These are phyloP conservation scores for Tuctoria greenei DNA, from an alignment of 176 grass and related monocot genomes.

Conservation along the genomic window DNA sequence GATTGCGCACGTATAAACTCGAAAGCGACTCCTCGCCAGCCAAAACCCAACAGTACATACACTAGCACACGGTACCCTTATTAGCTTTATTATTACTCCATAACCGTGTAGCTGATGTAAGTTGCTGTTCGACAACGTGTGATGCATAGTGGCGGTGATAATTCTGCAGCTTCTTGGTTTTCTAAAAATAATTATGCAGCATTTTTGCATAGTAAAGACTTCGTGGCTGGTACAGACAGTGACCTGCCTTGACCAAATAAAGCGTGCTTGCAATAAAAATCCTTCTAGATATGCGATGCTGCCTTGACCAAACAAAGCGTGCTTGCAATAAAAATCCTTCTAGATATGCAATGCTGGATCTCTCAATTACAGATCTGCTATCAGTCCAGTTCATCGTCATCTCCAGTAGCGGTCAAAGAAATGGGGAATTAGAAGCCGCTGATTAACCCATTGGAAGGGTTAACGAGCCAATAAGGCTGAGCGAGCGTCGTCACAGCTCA, in stretches of 20 bases:
- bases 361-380: neutral
- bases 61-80: neutral
- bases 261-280: neutral
- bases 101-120: conserved; percentile 38
- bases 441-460: conserved; percentile 8
- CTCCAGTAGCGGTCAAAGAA: conserved; percentile 43
- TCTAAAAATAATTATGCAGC: conserved; percentile 36
- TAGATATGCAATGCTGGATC: neutral
- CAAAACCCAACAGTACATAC: neutral
- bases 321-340: neutral
- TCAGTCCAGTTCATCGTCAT: neutral
- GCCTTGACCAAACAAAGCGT: conserved; percentile 6
- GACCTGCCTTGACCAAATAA: conserved; percentile 17
- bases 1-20: conserved; percentile 12
- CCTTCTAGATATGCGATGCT: neutral
- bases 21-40: conserved; percentile 9
- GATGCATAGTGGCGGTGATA: conserved; percentile 42
- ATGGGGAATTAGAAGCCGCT: conserved; percentile 26
- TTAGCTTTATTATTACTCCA: neutral
- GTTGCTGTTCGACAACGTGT: conserved; percentile 30
- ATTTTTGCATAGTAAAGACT: neutral
- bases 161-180: too few species aligned
- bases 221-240: conserved; percentile 13
- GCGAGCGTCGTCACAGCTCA: conserved; percentile 47
- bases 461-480: neutral